Percentiles rank a stretch among this genome's conserved stretches.
Evolutionary conservation across 768 basidiomycete genomes (phyloP).

Genomic region (Boletus patriciae): DNA sequence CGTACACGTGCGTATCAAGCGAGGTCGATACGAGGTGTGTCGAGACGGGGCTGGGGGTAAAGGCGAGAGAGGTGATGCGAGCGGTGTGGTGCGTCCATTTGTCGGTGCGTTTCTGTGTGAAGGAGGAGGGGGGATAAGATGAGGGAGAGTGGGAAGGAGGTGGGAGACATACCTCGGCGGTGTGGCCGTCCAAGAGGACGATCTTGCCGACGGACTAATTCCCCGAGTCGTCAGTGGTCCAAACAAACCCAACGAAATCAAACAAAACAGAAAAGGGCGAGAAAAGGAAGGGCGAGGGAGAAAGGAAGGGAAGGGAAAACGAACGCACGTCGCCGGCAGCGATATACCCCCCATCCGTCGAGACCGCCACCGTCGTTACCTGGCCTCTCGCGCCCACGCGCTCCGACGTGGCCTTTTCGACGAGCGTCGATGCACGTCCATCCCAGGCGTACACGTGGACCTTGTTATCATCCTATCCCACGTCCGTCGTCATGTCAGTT

Average conservation of each 20-base stretch:
- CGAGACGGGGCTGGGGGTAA: constrained; percentile 37
- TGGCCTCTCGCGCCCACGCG: constrained; percentile 58
- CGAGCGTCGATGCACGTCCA: constrained; percentile 50
- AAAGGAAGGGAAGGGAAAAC: neutral
- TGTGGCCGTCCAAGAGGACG: constrained; percentile 67
- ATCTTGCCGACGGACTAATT: constrained; percentile 78
- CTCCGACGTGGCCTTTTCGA: constrained; percentile 56
- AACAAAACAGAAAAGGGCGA: neutral
- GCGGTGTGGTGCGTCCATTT: constrained; percentile 88
- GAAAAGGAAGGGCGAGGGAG: neutral
- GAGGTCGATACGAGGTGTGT: constrained; percentile 83
- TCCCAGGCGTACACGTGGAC: constrained; percentile 75
- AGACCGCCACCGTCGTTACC: constrained; percentile 76
- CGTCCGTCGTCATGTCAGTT: neutral
- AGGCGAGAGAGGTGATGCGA: constrained; percentile 67
- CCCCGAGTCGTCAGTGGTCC: neutral
- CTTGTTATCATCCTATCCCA: constrained; percentile 59
- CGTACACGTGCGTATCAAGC: constrained; percentile 89
- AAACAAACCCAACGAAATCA: neutral
- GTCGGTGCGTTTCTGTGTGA: constrained; percentile 57
- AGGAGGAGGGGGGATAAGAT: neutral
- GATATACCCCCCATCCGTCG: constrained; percentile 70
- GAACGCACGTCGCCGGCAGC: constrained; percentile 81
- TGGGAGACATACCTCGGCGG: constrained; percentile 47
- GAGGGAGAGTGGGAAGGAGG: neutral